Evolutionary conservation across 164 flowering plant genomes (phyloP).

Genomic region (Malania oleifera): DNA sequence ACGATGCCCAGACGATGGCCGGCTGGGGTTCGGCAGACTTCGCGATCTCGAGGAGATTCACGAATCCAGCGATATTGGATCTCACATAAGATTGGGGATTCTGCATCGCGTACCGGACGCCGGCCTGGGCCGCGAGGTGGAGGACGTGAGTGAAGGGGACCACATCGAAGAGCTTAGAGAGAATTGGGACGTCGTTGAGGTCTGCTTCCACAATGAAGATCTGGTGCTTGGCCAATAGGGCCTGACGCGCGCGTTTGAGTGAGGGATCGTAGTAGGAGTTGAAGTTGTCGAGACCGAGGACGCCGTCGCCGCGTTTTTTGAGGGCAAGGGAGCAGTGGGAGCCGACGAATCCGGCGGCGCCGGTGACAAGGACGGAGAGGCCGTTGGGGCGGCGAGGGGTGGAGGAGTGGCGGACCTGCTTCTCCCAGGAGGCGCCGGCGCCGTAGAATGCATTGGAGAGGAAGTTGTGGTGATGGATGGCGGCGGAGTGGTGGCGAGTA

Average conservation of each 20-base stretch:
- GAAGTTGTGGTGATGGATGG: conserved; percentile 30
- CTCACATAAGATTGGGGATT: conserved; percentile 78
- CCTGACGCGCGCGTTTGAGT: conserved; percentile 66
- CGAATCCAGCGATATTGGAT: conserved; percentile 85
- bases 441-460: conserved; percentile 43
- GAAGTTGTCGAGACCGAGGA: conserved; percentile 84
- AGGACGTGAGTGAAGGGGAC: conserved; percentile 84
- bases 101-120: conserved; percentile 90
- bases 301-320: conserved; percentile 91
- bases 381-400: conserved; percentile 40
- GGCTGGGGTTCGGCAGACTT: conserved; percentile 80
- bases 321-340: conserved; percentile 58
- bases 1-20: conserved; percentile 87
- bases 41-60: conserved; percentile 60
- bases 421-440: conserved; percentile 42
- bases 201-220: conserved; percentile 80
- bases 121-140: conserved; percentile 93
- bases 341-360: conserved; percentile 44
- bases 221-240: conserved; percentile 39
- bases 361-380: conserved; percentile 43
- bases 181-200: conserved; percentile 53
- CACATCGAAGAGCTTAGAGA: conserved; percentile 67
- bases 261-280: conserved; percentile 80
- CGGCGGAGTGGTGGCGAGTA: conserved; percentile 18
- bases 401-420: conserved; percentile 41